A percentile compares a stretch with the other conserved stretches of the same genome.
phyloP scores from a whole-genome alignment of 495 filamentous ascomycete species.

The Symbiotaphrina buchneri region DNA sequence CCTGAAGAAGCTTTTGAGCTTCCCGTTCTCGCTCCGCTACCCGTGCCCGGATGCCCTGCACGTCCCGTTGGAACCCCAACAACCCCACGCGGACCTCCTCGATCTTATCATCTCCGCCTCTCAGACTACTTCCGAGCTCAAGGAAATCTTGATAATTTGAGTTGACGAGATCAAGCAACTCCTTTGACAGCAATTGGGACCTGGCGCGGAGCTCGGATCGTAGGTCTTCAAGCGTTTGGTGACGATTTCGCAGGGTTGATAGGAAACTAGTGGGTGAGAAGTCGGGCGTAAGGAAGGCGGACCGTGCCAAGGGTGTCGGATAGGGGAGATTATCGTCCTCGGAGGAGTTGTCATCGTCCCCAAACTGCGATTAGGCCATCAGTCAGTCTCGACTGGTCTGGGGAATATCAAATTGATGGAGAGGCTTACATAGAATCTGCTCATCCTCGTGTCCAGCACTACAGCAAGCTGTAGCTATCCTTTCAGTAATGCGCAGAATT shows the following conservation, averaged over 20 bases:
- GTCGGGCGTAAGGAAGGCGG: constrained; percentile 50
- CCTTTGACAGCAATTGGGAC: constrained; percentile 48
- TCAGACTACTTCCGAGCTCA: constrained; percentile 54
- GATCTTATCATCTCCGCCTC: constrained; percentile 74
- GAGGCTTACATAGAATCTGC: constrained; percentile 19
- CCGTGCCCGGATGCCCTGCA: constrained; percentile 31
- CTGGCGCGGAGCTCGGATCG: constrained; percentile 63
- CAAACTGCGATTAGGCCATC: constrained; percentile 19
- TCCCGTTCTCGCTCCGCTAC: constrained; percentile 29
- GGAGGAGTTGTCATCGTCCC: constrained; percentile 27
- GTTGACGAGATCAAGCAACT: constrained; percentile 86
- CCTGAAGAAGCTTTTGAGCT: constrained; percentile 26
- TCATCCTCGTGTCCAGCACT: constrained; percentile 11
- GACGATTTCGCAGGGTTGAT: constrained; percentile 51
- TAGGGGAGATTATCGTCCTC: constrained; percentile 58
- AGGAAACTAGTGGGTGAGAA: constrained; percentile 75
- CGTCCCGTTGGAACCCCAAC: constrained; percentile 60
- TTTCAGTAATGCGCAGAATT: background rate
- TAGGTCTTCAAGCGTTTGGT: constrained; percentile 91
- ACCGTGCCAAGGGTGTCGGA: constrained; percentile 55
- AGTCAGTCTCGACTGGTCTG: too few species aligned
- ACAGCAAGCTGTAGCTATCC: too few species aligned
- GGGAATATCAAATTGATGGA: background rate
- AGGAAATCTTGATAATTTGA: constrained; percentile 82
- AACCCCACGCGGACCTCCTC: constrained; percentile 81